These are phyloP conservation scores for Aspergillus hancockii DNA, from an alignment of 495 filamentous ascomycete genomes.

Conservation along the genomic window DNA sequence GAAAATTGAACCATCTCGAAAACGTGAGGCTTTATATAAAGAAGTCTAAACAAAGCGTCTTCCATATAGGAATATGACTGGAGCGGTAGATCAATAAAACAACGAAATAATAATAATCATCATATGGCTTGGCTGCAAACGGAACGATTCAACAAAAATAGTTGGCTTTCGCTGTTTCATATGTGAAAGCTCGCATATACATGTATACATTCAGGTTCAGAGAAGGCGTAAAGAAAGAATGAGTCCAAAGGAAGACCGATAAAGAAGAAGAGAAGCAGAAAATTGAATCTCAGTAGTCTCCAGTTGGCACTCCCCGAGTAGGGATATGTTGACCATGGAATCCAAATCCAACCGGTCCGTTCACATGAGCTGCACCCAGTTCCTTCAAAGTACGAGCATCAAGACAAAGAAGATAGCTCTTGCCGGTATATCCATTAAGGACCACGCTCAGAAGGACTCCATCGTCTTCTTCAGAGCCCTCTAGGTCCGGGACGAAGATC, in stretches of 20 bases:
- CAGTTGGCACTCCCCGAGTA: constrained; percentile 27
- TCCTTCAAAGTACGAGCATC: constrained; percentile 68
- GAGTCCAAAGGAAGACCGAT: neutral
- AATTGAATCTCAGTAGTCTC: constrained; percentile 28
- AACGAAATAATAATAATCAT: too few relatives aligned
- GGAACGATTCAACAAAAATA: too few relatives aligned
- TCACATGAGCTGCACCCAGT: constrained; percentile 63
- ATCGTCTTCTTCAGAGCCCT: constrained; percentile 55
- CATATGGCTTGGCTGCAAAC: too few relatives aligned
- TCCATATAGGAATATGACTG: too few relatives aligned
- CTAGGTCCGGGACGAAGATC: constrained; percentile 63
- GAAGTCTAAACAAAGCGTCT: too few relatives aligned
- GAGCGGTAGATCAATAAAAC: too few relatives aligned
- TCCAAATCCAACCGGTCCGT: constrained; percentile 62
- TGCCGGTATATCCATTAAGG: constrained; percentile 61
- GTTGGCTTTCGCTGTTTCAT: too few relatives aligned
- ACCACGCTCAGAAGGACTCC: constrained; percentile 73
- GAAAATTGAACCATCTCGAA: too few relatives aligned
- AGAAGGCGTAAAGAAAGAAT: neutral
- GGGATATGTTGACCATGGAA: constrained; percentile 70
- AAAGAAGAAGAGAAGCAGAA: neutral
- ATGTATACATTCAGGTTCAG: neutral
- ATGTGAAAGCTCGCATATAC: too few relatives aligned
- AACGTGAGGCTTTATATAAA: too few relatives aligned
- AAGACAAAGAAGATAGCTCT: constrained; percentile 69